Conservation (phyloP, 129 eudicot species). For the Dittrichia graveolens region DNA sequence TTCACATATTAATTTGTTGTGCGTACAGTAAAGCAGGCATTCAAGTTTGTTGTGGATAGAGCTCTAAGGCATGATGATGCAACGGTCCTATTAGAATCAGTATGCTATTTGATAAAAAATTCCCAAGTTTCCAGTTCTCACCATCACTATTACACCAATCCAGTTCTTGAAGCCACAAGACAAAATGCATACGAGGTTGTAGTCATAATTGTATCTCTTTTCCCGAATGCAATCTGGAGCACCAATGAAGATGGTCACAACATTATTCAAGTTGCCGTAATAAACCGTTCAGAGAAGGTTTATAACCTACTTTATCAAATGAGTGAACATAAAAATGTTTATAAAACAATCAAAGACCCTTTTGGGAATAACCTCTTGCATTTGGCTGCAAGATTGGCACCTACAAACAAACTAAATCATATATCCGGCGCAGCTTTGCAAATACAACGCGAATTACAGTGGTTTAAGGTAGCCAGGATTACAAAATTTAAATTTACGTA, state of each 20-base stretch:
- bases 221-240: constrained; percentile 16
- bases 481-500: too few species aligned
- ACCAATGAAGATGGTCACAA: constrained; percentile 21
- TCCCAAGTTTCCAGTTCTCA: neutral
- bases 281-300: constrained; percentile 22
- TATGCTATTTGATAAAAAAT: neutral
- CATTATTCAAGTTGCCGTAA: constrained; percentile 21
- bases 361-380: constrained; percentile 24
- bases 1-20: neutral
- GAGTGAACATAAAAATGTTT: constrained; percentile 18
- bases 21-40: neutral
- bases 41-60: neutral
- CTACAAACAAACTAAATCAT: constrained; percentile 10
- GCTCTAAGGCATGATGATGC: neutral
- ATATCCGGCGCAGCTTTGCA: constrained; percentile 31
- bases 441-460: constrained; percentile 13
- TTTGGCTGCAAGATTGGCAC: constrained; percentile 30
- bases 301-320: constrained; percentile 7
- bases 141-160: constrained; percentile 11
- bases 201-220: neutral
- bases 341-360: constrained; percentile 1
- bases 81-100: neutral
- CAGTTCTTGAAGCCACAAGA: constrained; percentile 13
- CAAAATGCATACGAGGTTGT: constrained; percentile 20
- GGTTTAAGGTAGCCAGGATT: constrained; percentile 28